These are phyloP conservation scores for Metschnikowia similis DNA, from an alignment of 805 yeast genomes.

Conservation along the genomic window DNA sequence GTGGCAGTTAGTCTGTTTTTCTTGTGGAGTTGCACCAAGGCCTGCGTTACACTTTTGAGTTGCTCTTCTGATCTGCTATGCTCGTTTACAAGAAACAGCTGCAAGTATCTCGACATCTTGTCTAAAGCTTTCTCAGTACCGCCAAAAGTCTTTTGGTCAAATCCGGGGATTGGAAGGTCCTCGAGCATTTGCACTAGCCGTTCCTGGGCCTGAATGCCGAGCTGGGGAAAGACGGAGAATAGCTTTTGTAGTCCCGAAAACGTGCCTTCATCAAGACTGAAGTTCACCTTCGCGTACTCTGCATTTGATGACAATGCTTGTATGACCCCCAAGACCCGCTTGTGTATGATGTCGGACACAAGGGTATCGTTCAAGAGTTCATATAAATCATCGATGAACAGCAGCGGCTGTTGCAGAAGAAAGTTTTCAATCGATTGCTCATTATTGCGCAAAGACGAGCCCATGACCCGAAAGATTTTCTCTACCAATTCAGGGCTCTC, in stretches of 20 bases:
- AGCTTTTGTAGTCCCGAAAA: slow-evolving; percentile 22
- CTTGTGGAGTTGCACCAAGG: slow-evolving; percentile 32
- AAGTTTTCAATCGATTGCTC: slow-evolving; percentile 50
- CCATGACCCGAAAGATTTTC: slow-evolving; percentile 53
- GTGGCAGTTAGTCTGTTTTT: slow-evolving; percentile 23
- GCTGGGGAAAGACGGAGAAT: slow-evolving; percentile 23
- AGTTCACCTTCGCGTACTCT: slow-evolving; percentile 28
- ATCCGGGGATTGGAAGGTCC: slow-evolving; percentile 31
- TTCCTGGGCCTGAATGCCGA: slow-evolving; percentile 27
- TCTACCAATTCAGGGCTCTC: slow-evolving; percentile 38
- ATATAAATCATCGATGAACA: slow-evolving; percentile 20
- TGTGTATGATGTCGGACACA: slow-evolving; percentile 33
- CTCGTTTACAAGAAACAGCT: slow-evolving; percentile 25
- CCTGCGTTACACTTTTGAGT: slow-evolving; percentile 25
- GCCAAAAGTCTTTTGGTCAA: background rate
- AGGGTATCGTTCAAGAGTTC: slow-evolving; percentile 14
- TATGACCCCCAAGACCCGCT: slow-evolving; percentile 49
- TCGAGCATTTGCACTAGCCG: slow-evolving; percentile 45
- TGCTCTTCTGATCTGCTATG: slow-evolving; percentile 32
- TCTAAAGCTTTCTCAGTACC: slow-evolving; percentile 20
- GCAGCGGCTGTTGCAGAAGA: slow-evolving; percentile 17
- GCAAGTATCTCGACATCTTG: slow-evolving; percentile 34
- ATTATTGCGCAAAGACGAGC: slow-evolving; percentile 71
- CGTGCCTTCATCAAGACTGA: slow-evolving; percentile 14
- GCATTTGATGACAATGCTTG: slow-evolving; percentile 40